Percentiles rank a stretch among this genome's conserved stretches.
Conservation (phyloP, 371 early-diverging fungal species). For the Rhizopus delemar region DNA sequence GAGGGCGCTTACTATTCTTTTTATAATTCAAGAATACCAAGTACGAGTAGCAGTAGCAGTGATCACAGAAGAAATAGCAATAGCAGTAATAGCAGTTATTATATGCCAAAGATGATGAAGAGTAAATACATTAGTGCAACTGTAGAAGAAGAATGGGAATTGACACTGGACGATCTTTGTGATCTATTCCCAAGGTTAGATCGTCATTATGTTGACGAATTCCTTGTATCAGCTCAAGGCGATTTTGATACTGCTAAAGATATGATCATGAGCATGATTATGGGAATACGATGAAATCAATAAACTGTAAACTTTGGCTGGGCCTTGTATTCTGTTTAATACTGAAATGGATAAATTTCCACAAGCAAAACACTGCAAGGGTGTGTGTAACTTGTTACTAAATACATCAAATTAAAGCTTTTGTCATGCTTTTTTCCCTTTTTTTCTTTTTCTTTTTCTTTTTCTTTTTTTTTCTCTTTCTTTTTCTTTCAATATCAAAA, state of each 20-base stretch:
- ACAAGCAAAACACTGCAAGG: too few species aligned
- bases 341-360: too few species aligned
- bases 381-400: too few species aligned
- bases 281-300: conserved; percentile 15
- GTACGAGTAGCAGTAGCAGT: background rate
- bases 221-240: conserved; percentile 26
- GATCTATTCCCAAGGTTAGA: conserved; percentile 23
- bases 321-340: too few species aligned
- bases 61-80: background rate
- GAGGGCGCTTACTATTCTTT: background rate
- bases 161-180: conserved; percentile 20
- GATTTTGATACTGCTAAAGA: conserved; percentile 21
- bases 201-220: conserved; percentile 24
- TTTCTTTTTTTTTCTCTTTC: background rate
- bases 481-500: background rate
- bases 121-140: background rate
- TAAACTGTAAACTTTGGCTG: too few species aligned
- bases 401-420: conserved; percentile 7
- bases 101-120: background rate
- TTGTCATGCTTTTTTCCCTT: conserved; percentile 10
- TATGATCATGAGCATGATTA: conserved; percentile 27
- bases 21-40: background rate
- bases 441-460: background rate
- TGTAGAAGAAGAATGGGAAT: conserved; percentile 27
- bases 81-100: background rate